phyloP scores from a whole-genome alignment of 1,139 yeast genomes.

The Geotrichum phurueaensis region DNA sequence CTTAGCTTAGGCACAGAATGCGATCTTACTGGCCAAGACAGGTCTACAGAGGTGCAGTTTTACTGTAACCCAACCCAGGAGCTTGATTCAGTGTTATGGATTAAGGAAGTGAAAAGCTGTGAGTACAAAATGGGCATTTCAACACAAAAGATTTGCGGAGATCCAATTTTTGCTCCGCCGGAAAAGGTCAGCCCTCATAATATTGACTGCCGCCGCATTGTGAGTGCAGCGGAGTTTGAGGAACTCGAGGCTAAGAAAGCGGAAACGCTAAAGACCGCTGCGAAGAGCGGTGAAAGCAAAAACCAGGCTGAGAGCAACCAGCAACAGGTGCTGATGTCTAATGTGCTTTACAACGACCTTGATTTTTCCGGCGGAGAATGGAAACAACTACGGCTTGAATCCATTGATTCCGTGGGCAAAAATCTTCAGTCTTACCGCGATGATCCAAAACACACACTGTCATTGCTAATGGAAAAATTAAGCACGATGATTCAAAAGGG shows the following conservation, averaged over 20 bases:
- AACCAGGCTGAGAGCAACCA: neutral
- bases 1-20: slow-evolving; percentile 62
- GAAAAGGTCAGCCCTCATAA: slow-evolving; percentile 39
- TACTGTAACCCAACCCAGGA: slow-evolving; percentile 49
- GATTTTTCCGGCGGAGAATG: slow-evolving; percentile 7
- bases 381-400: neutral
- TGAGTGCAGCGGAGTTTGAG: slow-evolving; percentile 4
- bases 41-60: slow-evolving; percentile 61
- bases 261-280: no score
- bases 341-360: slow-evolving; percentile 8
- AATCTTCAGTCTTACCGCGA: slow-evolving; percentile 12
- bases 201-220: slow-evolving; percentile 42
- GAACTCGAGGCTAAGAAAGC: neutral
- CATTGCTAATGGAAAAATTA: slow-evolving; percentile 5
- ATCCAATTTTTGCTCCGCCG: slow-evolving; percentile 46
- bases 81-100: slow-evolving; percentile 37
- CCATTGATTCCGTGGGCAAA: neutral
- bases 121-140: slow-evolving; percentile 58
- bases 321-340: neutral
- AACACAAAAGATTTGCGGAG: slow-evolving; percentile 53
- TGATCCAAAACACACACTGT: slow-evolving; percentile 16
- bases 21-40: slow-evolving; percentile 59
- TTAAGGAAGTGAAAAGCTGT: slow-evolving; percentile 67
- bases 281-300: no score
- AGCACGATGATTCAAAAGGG: slow-evolving; percentile 5